Base-by-base conservation (phyloP, 495 filamentous ascomycete genomes). In the Tuber umbilicatum region DNA sequence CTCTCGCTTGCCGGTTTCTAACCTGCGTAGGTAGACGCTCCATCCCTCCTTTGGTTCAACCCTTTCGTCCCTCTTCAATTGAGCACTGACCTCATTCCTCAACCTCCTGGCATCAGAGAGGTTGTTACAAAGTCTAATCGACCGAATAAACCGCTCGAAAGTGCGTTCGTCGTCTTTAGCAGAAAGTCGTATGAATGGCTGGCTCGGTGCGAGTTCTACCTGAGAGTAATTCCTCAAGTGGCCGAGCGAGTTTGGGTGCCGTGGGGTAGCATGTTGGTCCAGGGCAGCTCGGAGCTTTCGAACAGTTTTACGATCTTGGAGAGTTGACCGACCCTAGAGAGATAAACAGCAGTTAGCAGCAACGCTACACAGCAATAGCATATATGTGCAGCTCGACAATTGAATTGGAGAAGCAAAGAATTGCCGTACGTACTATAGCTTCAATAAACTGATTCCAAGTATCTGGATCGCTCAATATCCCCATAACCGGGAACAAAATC, bases 401-500 rank as follows among this genome's bases (percentile, higher is more conserved):
- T 16, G 19, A 70, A 19, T 39, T 10, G 35, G 23, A 10, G 7
- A 68, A 31, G 35, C 68, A 69, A 21, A 35, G 12, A 60, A 55
- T 43, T 39, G 19, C 38, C 31, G 40, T 4, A 77, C 84, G 78
- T 83, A 87, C 87, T 77, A 92, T 94, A 69, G 90, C 92, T 83
- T 97, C 94, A 87, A 98, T 92, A 76, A 96, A 80, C 80, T 97
- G 93, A 82, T 98, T 98, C 95, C 95, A 97, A 2, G 91, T 94
- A 86, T 99, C 96, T 16, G 96, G 94, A 76, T 98, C 95, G 27
- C 92, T 86, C 41, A 95, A 81, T 80, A 92, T 85, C 77, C 89
- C 87, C 83, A 94, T 85, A 40, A 91, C 84, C 5, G 93, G 92
- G 43, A 87, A 89, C 71, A 94, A 84, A 70, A 94, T 89, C 60